Percentiles rank a stretch among this genome's conserved stretches.
Evolutionary conservation across 2,329 filamentous ascomycete species (phyloP).

Genomic region (Parastagonospora nodorum): DNA sequence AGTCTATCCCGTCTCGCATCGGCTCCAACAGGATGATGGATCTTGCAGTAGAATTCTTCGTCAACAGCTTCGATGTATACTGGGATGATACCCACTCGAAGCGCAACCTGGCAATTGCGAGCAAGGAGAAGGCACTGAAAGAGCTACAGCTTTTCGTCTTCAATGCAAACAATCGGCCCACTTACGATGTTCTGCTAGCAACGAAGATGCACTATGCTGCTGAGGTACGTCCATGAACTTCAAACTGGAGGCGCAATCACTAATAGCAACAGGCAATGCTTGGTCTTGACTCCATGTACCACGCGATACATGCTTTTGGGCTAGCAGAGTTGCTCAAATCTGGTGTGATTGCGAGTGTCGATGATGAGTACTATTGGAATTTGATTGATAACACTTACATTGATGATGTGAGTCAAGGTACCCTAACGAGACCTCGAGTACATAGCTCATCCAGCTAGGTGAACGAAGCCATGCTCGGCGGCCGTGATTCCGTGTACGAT

Average conservation of each 20-base stretch:
- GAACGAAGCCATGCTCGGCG: conserved; percentile 33
- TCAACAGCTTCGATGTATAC: conserved; percentile 28
- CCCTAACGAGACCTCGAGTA: not conserved
- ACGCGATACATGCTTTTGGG: conserved; percentile 34
- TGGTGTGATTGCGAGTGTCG: conserved; percentile 23
- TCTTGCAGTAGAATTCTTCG: conserved; percentile 33
- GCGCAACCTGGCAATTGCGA: conserved; percentile 17
- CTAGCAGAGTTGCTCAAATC: conserved; percentile 33
- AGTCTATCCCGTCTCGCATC: conserved; percentile 34
- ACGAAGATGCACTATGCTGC: conserved; percentile 38
- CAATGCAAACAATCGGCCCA: conserved; percentile 11
- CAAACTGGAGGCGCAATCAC: no score
- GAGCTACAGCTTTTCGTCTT: conserved; percentile 27
- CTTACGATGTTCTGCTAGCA: conserved; percentile 32
- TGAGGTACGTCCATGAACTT: conserved; percentile 19
- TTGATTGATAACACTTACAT: conserved; percentile 40
- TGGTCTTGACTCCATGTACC: conserved; percentile 31
- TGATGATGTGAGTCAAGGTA: conserved; percentile 35
- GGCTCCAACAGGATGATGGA: conserved; percentile 32
- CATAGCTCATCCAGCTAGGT: conserved; percentile 25
- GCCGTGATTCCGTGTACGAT: conserved; percentile 34
- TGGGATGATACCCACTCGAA: conserved; percentile 27
- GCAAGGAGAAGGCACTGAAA: conserved; percentile 32
- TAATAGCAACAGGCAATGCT: conserved; percentile 20
- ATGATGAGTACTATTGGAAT: conserved; percentile 37